Base-by-base conservation (phyloP, 306 rosid genomes). In the Cicer yamashitae region DNA sequence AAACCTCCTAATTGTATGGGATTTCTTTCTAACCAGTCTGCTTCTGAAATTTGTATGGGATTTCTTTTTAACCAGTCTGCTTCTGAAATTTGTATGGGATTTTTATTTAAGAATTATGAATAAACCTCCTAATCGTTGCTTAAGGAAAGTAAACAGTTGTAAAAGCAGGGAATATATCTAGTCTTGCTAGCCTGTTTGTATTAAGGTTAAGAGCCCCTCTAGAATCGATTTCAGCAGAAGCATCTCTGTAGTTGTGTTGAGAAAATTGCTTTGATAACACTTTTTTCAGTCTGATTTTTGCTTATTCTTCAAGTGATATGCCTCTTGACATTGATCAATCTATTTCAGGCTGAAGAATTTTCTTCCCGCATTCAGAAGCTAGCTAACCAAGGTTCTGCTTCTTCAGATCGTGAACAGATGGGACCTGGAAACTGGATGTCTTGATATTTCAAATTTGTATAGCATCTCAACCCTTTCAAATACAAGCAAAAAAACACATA, bases 281-380 rank as follows among this genome's bases (percentile, higher is more conserved):
- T 34, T 37, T 11, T 65, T 56, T 43, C 12, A 2, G 3, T 71
- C 6, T 60, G 34, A 10, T 8, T 63, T 65, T 58, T 22, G 39
- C 18, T 62, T 67, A 37, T 13, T 6, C 56, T 43, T 44, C 45
- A 6, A 76, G 45, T 82, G 64, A 22, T 7, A 76, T 84, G 44
- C 11, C 44, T 11, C 76, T 86, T 86, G 79, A 90, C 74, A 34
- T 70, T 65, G 61, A 13, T 73, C 52, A 20, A 37, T 79, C 65
- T 73, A 59, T 12, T 43, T 79, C 90, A 94, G 98, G 96, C 97
- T 11, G 96, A 88, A 74, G 98, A 94, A 80, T 94, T 94, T 82
- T 88, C 97, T 39, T 88, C 94, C 3, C 97, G 94, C 41, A 90
- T 91, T 76, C 94, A 94, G 84, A 91, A 85, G 86, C 83, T 94